phyloP scores from a whole-genome alignment of 1,284 basidiomycete genomes.

The Abortiporus biennis region DNA sequence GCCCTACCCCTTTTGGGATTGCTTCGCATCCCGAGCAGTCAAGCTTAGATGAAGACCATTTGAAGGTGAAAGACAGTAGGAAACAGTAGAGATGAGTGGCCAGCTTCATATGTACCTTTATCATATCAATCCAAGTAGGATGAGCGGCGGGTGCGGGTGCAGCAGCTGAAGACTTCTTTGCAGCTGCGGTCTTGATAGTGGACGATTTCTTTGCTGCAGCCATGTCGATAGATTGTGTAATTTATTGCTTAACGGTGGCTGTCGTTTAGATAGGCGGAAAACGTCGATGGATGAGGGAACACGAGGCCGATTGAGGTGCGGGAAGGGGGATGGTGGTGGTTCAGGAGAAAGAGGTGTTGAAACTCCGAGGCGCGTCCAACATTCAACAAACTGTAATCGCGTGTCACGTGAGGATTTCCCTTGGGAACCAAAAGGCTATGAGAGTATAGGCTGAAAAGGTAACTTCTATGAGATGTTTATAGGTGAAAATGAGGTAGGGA shows the following conservation, averaged over 20 bases:
- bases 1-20: constrained; percentile 38
- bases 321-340: constrained; percentile 39
- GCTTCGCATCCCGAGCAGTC: constrained; percentile 11
- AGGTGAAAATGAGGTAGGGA: no score
- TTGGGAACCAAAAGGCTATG: constrained; percentile 13
- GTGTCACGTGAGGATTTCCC: constrained; percentile 31
- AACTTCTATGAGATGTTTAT: no score
- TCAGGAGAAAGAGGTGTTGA: constrained; percentile 45
- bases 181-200: constrained; percentile 23
- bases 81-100: constrained; percentile 3
- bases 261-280: neutral
- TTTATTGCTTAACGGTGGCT: constrained; percentile 7
- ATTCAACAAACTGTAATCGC: constrained; percentile 44
- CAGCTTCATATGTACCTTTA: constrained; percentile 47
- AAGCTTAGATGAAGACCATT: no score
- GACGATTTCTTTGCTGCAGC: constrained; percentile 33
- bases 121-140: constrained; percentile 74
- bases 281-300: constrained; percentile 15
- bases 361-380: constrained; percentile 51
- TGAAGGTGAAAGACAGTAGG: neutral
- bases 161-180: constrained; percentile 29
- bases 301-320: constrained; percentile 3
- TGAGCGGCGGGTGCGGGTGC: constrained; percentile 43
- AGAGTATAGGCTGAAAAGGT: no score
- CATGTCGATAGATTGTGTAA: constrained; percentile 31